A percentile compares a stretch with the other conserved stretches of the same genome.
Evolutionary conservation across 768 basidiomycete species (phyloP).

Genomic region (Mycena indigotica): DNA sequence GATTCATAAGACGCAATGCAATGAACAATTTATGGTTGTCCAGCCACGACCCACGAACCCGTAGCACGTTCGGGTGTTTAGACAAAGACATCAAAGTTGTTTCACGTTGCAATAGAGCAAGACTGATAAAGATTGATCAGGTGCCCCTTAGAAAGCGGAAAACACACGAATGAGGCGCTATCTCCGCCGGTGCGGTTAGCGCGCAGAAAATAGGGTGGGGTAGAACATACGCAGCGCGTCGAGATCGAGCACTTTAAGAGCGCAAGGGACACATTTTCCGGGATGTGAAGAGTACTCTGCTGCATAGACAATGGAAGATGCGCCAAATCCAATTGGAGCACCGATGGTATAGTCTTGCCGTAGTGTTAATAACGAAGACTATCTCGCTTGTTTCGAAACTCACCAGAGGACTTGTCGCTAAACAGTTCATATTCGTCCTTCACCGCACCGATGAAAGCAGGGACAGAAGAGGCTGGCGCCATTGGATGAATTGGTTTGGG

Average conservation of each 20-base stretch:
- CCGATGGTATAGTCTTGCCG: slow-evolving; percentile 81
- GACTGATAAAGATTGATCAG: slow-evolving; percentile 8
- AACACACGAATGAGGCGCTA: no score
- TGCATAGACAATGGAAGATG: slow-evolving; percentile 87
- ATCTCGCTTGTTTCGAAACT: no score
- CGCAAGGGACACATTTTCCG: slow-evolving; percentile 57
- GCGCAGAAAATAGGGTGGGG: no score
- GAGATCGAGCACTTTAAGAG: slow-evolving; percentile 88
- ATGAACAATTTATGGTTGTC: slow-evolving; percentile 83
- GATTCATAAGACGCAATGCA: slow-evolving; percentile 87
- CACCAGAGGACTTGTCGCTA: no score
- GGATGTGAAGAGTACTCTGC: slow-evolving; percentile 55
- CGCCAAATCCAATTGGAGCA: slow-evolving; percentile 83
- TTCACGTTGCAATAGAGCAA: slow-evolving; percentile 78
- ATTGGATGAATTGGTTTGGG: slow-evolving; percentile 11
- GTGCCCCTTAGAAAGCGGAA: no score
- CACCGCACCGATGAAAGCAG: slow-evolving; percentile 76
- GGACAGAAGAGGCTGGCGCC: slow-evolving; percentile 4
- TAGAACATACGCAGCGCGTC: slow-evolving; percentile 79
- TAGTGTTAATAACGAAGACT: no score
- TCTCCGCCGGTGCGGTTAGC: no score
- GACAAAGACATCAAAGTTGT: slow-evolving; percentile 90
- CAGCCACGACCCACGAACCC: slow-evolving; percentile 89
- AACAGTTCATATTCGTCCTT: slow-evolving; percentile 82
- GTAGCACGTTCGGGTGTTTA: slow-evolving; percentile 91